phyloP scores from a whole-genome alignment of 2,329 filamentous ascomycete genomes.

The Fusarium sp. region DNA sequence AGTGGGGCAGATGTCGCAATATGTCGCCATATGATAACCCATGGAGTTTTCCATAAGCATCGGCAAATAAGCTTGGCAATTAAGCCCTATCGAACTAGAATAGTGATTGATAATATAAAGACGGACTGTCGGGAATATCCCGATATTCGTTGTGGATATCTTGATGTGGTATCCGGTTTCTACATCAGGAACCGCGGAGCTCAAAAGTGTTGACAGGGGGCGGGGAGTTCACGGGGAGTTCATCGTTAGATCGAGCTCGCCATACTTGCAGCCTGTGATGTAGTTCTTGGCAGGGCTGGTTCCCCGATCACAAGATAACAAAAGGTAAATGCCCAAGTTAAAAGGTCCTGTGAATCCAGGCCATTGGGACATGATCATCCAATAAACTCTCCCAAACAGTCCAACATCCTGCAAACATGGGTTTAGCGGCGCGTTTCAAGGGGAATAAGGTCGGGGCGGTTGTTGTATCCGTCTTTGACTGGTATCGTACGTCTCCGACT shows the following conservation, averaged over 20 bases:
- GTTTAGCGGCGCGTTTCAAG: neutral
- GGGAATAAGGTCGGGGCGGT: neutral
- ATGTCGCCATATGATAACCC: conserved; percentile 1
- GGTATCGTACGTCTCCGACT: neutral
- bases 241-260: neutral
- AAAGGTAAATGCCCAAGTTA: fast-evolving
- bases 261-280: neutral
- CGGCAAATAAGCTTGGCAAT: neutral
- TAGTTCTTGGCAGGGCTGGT: fast-evolving
- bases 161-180: neutral
- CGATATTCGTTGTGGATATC: too few species aligned
- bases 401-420: neutral
- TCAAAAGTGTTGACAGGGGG: fast-evolving
- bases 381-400: neutral
- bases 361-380: fast-evolving
- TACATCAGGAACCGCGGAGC: neutral
- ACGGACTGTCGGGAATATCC: too few species aligned
- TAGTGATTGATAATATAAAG: too few species aligned
- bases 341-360: neutral
- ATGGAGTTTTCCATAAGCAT: neutral
- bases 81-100: neutral
- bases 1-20: conserved; percentile 1
- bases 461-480: conserved; percentile 5
- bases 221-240: fast-evolving
- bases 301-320: neutral